Evolutionary conservation across 441 rosid genomes (phyloP).

Genomic region (Gossypium lobatum): DNA sequence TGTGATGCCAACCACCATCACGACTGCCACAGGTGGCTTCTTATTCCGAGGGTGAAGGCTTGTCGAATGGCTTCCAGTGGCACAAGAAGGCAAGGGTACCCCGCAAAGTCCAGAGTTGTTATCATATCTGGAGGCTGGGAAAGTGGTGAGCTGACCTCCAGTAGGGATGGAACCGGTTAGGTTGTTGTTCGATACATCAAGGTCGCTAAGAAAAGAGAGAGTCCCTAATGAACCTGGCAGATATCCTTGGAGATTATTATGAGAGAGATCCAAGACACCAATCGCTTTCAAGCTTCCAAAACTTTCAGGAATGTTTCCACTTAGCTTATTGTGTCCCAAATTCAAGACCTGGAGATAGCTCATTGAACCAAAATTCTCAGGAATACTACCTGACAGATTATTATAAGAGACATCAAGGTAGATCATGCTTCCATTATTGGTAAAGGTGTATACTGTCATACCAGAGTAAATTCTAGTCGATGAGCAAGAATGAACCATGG

Average conservation of each 20-base stretch:
- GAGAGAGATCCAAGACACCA: slow-evolving; percentile 84
- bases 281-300: slow-evolving; percentile 67
- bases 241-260: slow-evolving; percentile 65
- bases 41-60: slow-evolving; percentile 20
- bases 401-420: slow-evolving; percentile 85
- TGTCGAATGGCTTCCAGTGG: slow-evolving; percentile 31
- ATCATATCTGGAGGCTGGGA: slow-evolving; percentile 66
- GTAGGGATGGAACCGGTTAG: slow-evolving; percentile 75
- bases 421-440: slow-evolving; percentile 70
- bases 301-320: slow-evolving; percentile 65
- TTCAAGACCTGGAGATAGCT: slow-evolving; percentile 76
- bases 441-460: slow-evolving; percentile 60
- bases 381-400: slow-evolving; percentile 56
- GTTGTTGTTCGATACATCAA: slow-evolving; percentile 88
- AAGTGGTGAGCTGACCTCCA: slow-evolving; percentile 90
- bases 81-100: slow-evolving; percentile 65
- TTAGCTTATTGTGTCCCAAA: slow-evolving; percentile 70
- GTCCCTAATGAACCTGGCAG: slow-evolving; percentile 69
- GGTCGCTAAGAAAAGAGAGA: slow-evolving; percentile 82
- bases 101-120: slow-evolving; percentile 95
- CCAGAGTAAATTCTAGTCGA: slow-evolving; percentile 80
- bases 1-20: slow-evolving; percentile 53
- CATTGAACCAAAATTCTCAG: slow-evolving; percentile 57
- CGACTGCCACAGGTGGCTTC: slow-evolving; percentile 45
- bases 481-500: slow-evolving; percentile 81